Base-by-base conservation (phyloP, 495 filamentous ascomycete genomes). In the Hypoxylon crocopeplum region DNA sequence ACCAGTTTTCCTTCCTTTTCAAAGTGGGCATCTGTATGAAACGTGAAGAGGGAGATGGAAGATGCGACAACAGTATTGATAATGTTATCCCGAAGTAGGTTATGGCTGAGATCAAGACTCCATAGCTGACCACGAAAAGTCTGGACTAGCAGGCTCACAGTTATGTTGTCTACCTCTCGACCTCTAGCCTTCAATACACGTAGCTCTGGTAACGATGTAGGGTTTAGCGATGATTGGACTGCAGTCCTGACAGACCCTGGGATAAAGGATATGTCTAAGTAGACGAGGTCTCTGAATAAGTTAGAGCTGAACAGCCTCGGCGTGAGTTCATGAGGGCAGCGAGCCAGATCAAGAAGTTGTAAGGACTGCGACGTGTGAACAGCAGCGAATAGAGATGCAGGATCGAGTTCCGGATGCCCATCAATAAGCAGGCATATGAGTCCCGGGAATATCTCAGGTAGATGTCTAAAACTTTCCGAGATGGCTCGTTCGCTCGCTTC, bases 91-190 rank as follows among this genome's bases (percentile, higher is more conserved):
- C 72, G 68, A 8, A 80, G 50, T 5, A 60, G 69, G 47, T 80
- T 81, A n/a, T 69, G 21, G 54, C 73, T 77, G 1, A 81, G 51
- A 30, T 81, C 77, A 7, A 81, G 47, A 48, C 78, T 78, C 78
- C 77, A 80, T 15, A 80, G 48, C 16, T 71, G 75, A 7, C 47
- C 38, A 15, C 48, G 17, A 30, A 79, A 75, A 0, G 59, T 34
- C 34, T 48, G 24, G 37, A 76, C 58, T 12, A 81, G 57, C 12
- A 69, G 20, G 12, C 20, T 36, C 0, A 69, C 70, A 0, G 64
- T 63, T 2, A 24, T 5, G 30, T 77, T 69, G 32, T 75, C 74
- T 48, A 79, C 59, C 47, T 75, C 72, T 4, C 69, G 68, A 10
- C 72, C 69, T 21, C 59, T 60, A 0, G 48, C 69, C 45, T 72